These are phyloP conservation scores for Panicum hallii DNA, from an alignment of 202 grass and related monocot genomes.

Conservation along the genomic window DNA sequence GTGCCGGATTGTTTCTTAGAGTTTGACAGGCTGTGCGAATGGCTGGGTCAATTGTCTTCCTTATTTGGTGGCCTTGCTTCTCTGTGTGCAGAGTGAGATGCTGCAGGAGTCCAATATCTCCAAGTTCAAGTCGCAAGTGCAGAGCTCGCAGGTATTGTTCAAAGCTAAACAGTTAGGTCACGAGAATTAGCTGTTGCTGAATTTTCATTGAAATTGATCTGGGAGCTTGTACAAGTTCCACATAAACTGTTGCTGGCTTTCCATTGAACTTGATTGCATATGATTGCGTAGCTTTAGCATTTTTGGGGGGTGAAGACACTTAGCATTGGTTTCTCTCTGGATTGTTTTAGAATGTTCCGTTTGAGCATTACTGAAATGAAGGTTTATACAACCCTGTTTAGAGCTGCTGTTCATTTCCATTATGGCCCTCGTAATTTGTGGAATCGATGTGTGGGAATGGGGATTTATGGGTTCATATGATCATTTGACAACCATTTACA, in stretches of 20 bases:
- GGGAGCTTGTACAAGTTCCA: neutral
- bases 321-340: conserved; percentile 8
- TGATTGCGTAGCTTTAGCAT: neutral
- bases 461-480: neutral
- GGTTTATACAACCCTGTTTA: neutral
- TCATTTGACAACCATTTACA: conserved; percentile 18
- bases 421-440: neutral
- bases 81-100: conserved; percentile 72
- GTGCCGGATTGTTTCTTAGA: neutral
- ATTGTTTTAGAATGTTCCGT: conserved; percentile 15
- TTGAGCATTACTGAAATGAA: neutral
- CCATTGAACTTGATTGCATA: neutral
- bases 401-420: neutral
- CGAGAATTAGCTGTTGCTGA: neutral
- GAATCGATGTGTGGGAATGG: neutral
- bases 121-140: conserved; percentile 87
- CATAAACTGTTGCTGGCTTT: neutral
- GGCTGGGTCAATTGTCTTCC: neutral
- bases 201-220: neutral
- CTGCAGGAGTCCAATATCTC: conserved; percentile 85
- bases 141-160: conserved; percentile 72
- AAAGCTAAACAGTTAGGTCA: neutral
- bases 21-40: neutral
- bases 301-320: neutral
- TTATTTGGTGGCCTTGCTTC: neutral